These are phyloP conservation scores for Talaromyces sp. DNA, from an alignment of 2,329 filamentous ascomycete species.

Conservation along the genomic window DNA sequence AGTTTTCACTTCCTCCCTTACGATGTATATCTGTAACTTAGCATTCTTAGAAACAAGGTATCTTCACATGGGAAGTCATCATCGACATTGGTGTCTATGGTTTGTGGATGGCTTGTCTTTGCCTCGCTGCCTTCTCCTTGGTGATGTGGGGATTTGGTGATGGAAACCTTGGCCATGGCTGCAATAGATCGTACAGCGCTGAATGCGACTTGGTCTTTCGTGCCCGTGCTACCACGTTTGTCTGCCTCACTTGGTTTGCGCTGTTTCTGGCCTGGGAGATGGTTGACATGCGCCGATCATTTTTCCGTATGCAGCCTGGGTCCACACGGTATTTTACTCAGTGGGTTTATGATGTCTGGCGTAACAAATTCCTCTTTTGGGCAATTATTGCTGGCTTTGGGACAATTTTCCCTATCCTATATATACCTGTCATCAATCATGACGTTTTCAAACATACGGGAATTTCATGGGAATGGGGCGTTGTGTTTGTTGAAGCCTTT, in stretches of 20 bases:
- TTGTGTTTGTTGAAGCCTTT: constrained; percentile 60
- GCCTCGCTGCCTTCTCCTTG: constrained; percentile 39
- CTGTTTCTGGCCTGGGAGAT: constrained; percentile 78
- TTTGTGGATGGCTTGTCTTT: constrained; percentile 48
- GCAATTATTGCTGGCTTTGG: constrained; percentile 59
- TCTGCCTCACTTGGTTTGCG: constrained; percentile 71
- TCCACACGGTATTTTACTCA: constrained; percentile 62
- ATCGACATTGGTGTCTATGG: constrained; percentile 44
- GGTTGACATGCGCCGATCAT: constrained; percentile 67
- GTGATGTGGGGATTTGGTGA: constrained; percentile 38
- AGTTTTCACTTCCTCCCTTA: constrained; percentile 37
- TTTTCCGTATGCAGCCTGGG: constrained; percentile 52
- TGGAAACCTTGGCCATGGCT: constrained; percentile 53
- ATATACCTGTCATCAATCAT: constrained; percentile 67
- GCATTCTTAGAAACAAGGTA: constrained; percentile 53
- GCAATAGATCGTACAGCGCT: constrained; percentile 52
- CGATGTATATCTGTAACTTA: constrained; percentile 53
- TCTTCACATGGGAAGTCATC: constrained; percentile 43
- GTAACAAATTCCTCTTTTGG: constrained; percentile 70
- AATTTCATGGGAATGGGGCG: constrained; percentile 68
- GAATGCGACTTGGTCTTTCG: constrained; percentile 60
- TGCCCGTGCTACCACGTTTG: constrained; percentile 71
- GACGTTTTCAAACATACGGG: constrained; percentile 64
- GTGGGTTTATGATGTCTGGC: constrained; percentile 64
- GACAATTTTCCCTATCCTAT: constrained; percentile 60